These are phyloP conservation scores for Linnemannia elongata DNA, from an alignment of 192 early-diverging fungal genomes.

Conservation along the genomic window DNA sequence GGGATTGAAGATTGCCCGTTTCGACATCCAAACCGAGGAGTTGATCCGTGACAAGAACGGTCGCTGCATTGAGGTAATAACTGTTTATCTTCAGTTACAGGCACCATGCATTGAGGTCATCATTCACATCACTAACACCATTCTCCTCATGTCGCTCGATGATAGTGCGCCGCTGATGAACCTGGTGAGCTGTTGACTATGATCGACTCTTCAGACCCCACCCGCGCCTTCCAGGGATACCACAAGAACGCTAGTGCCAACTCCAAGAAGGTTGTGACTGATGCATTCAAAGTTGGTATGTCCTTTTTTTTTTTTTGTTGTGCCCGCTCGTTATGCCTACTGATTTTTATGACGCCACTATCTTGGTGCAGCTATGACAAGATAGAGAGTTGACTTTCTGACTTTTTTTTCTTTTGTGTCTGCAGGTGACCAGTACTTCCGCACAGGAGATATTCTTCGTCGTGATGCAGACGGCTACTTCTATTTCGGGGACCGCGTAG, in stretches of 20 bases:
- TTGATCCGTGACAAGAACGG: constrained; percentile 65
- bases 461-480: constrained; percentile 67
- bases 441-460: constrained; percentile 75
- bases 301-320: constrained; percentile 16
- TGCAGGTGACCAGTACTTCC: constrained; percentile 72
- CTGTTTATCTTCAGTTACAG: background rate
- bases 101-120: background rate
- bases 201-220: constrained; percentile 44
- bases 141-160: background rate
- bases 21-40: constrained; percentile 70
- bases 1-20: constrained; percentile 66
- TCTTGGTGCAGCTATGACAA: background rate
- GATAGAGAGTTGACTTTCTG: background rate
- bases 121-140: background rate
- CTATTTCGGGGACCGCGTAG: constrained; percentile 78
- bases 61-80: constrained; percentile 62
- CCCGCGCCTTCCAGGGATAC: constrained; percentile 60
- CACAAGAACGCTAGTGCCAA: constrained; percentile 69
- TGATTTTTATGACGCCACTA: background rate
- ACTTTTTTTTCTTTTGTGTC: background rate
- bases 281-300: constrained; percentile 76
- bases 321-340: background rate
- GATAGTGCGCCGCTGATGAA: constrained; percentile 55
- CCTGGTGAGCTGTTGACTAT: constrained; percentile 68
- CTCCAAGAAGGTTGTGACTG: constrained; percentile 63